Percentiles rank a stretch among this genome's conserved stretches.
These are phyloP conservation scores for Populus hybrid DNA, from an alignment of 441 rosid species.

Conservation along the genomic window DNA sequence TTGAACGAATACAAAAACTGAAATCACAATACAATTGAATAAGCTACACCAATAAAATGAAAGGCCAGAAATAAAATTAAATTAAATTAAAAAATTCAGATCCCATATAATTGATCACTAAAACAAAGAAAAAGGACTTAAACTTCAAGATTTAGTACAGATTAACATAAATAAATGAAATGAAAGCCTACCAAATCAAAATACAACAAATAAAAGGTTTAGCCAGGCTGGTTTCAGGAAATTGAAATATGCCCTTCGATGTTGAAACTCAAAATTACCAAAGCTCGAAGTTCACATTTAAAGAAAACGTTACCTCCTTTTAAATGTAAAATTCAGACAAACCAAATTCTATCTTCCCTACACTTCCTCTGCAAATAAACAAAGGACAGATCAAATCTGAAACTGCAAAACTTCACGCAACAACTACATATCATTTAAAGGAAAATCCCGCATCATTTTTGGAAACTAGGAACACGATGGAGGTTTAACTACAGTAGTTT, in stretches of 20 bases:
- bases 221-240: neutral
- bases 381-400: constrained; percentile 1
- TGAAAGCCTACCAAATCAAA: neutral
- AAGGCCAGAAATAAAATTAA: neutral
- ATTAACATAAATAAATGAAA: constrained; percentile 4
- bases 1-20: neutral
- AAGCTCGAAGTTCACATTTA: neutral
- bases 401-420: neutral
- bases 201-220: neutral
- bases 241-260: neutral
- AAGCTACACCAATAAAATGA: neutral
- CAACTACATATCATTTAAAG: neutral
- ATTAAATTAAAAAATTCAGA: constrained; percentile 1
- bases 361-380: constrained; percentile 6
- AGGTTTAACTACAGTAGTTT: neutral
- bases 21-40: neutral
- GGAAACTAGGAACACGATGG: neutral
- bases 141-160: neutral
- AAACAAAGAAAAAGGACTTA: neutral
- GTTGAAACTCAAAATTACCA: neutral
- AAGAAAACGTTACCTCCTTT: neutral
- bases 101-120: constrained; percentile 4
- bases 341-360: neutral
- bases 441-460: neutral
- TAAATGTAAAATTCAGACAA: neutral